phyloP scores from a whole-genome alignment of 768 basidiomycete species.

The Mycena galericulata region DNA sequence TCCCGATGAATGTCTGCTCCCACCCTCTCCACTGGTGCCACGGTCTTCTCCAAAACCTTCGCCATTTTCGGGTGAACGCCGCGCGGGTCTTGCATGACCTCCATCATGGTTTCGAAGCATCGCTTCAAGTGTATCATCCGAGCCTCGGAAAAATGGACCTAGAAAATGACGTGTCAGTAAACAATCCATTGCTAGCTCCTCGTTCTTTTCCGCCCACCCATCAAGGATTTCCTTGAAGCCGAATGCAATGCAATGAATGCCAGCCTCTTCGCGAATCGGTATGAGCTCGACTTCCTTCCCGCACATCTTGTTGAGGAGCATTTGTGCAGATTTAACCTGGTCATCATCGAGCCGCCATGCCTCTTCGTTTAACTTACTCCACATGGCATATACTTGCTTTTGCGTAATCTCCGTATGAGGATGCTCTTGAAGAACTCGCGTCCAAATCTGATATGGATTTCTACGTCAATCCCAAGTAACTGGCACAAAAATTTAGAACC shows the following conservation, averaged over 20 bases:
- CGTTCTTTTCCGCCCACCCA: background rate
- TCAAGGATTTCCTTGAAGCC: background rate
- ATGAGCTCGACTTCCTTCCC: background rate
- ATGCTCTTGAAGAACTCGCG: background rate
- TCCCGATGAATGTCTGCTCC: too few species aligned
- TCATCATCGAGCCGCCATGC: background rate
- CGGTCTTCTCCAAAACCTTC: too few species aligned
- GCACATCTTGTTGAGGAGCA: background rate
- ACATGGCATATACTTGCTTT: background rate
- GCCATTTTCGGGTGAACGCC: too few species aligned
- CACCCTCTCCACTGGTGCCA: too few species aligned
- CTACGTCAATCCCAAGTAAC: background rate
- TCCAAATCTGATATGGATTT: background rate
- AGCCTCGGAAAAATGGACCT: too few species aligned
- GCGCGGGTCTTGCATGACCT: too few species aligned
- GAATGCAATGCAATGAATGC: background rate
- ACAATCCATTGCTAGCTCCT: background rate
- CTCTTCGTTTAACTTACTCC: background rate
- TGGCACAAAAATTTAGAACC: background rate
- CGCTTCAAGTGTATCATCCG: too few species aligned
- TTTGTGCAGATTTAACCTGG: conserved; percentile 4
- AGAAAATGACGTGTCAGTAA: too few species aligned
- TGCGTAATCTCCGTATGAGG: background rate
- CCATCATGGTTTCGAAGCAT: too few species aligned
- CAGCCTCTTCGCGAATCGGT: background rate